Percentiles rank a stretch among this genome's conserved stretches.
These are phyloP conservation scores for Cylindrodendrum hubeiense DNA, from an alignment of 2,329 filamentous ascomycete genomes.

Conservation along the genomic window DNA sequence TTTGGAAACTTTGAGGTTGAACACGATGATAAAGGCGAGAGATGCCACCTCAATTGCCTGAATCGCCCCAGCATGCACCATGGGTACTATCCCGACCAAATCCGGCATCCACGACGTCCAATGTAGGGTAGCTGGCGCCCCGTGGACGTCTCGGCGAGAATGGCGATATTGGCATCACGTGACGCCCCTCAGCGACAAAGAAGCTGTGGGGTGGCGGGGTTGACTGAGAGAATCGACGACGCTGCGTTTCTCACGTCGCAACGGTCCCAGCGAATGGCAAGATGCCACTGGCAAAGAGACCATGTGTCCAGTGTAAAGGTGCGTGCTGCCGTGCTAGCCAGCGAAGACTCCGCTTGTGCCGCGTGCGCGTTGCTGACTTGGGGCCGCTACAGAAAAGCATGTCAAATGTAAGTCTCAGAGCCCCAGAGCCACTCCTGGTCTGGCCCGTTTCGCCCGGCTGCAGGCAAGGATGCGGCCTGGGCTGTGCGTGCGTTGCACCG, in stretches of 20 bases:
- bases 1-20: not conserved
- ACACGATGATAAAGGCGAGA: not conserved
- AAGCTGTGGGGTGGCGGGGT: conserved; percentile 27
- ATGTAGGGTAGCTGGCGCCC: conserved; percentile 16
- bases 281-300: conserved; percentile 50
- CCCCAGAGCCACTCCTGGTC: not conserved
- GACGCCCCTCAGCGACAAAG: conserved; percentile 4
- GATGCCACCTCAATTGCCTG: not conserved
- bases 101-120: not conserved
- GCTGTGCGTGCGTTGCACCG: too few species aligned
- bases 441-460: conserved; percentile 1
- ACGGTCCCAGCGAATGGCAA: conserved; percentile 6
- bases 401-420: conserved; percentile 48
- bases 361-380: conserved; percentile 22
- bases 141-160: conserved; percentile 15
- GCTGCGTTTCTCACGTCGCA: conserved; percentile 1
- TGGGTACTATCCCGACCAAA: not conserved
- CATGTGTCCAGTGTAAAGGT: conserved; percentile 54
- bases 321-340: conserved; percentile 1
- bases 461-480: conserved; percentile 17
- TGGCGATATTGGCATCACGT: conserved; percentile 17
- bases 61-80: not conserved
- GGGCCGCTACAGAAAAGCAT: conserved; percentile 47
- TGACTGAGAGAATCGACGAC: conserved; percentile 13
- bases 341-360: not conserved